Evolutionary conservation across 2,329 filamentous ascomycete species (phyloP).

Genomic region (Grosmannia huntii): DNA sequence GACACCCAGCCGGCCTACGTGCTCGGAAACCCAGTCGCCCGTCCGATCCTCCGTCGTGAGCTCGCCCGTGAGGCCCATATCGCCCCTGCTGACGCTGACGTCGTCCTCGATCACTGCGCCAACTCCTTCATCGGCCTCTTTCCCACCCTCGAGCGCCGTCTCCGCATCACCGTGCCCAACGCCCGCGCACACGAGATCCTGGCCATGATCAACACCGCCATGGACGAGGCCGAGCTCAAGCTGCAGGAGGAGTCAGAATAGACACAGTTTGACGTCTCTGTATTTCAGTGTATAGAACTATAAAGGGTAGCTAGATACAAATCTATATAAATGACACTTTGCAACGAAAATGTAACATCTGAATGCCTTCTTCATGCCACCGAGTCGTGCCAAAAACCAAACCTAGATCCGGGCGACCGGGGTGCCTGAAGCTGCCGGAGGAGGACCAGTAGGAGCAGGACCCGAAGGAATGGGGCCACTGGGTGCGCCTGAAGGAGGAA

Average conservation of each 20-base stretch:
- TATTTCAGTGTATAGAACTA: too few relatives aligned
- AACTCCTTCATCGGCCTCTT: constrained; percentile 3
- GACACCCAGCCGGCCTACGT: constrained; percentile 2
- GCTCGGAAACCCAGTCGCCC: background rate
- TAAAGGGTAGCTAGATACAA: background rate
- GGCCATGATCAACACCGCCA: background rate
- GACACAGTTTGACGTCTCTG: too few relatives aligned
- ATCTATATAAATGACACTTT: background rate
- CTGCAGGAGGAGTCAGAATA: background rate
- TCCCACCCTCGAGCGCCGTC: constrained; percentile 1
- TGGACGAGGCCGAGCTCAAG: background rate
- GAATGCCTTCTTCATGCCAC: background rate
- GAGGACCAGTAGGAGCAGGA: background rate
- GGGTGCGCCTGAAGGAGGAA: background rate
- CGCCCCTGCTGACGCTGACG: background rate
- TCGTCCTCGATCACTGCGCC: background rate
- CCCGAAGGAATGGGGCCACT: background rate
- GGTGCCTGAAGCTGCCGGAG: background rate
- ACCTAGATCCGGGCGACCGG: background rate
- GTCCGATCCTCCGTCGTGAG: background rate
- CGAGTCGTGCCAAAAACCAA: background rate
- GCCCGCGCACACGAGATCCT: background rate
- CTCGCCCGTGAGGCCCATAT: background rate
- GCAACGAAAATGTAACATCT: background rate
- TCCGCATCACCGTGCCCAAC: constrained; percentile 1